Evolutionary conservation across 768 basidiomycete species (phyloP).

Genomic region (Hysterangium stoloniferum): DNA sequence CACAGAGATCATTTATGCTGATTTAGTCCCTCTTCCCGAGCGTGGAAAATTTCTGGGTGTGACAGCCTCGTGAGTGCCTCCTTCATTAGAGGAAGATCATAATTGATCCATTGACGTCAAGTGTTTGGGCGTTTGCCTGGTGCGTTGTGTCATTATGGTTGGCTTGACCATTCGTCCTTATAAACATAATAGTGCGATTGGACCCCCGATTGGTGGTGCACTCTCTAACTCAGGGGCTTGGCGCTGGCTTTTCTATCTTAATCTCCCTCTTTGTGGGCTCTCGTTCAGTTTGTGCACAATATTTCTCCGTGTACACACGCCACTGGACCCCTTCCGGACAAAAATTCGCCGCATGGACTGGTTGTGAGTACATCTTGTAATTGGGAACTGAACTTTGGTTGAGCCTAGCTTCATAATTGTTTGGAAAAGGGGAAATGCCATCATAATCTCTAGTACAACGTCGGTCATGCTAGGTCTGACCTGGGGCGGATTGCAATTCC

Average conservation of each 20-base stretch:
- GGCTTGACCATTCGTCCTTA: too few species aligned
- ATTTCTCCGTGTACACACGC: conserved; percentile 27
- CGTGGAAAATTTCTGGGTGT: too few species aligned
- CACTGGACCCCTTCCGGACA: conserved; percentile 22
- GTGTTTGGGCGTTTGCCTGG: too few species aligned
- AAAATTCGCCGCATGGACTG: conserved; percentile 32
- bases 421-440: conserved; percentile 26
- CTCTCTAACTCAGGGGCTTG: conserved; percentile 27
- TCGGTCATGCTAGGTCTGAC: conserved; percentile 27
- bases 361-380: conserved; percentile 22
- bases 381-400: neutral
- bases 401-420: conserved; percentile 16
- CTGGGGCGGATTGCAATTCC: conserved; percentile 35
- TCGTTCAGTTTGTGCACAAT: conserved; percentile 21
- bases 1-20: too few species aligned
- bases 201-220: conserved; percentile 29
- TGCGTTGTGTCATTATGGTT: too few species aligned
- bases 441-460: conserved; percentile 25
- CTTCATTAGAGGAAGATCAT: too few species aligned
- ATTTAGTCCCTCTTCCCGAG: too few species aligned
- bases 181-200: conserved; percentile 23
- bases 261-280: conserved; percentile 29
- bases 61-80: too few species aligned
- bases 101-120: too few species aligned
- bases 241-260: conserved; percentile 40